These are phyloP conservation scores for Suzukiozyma palmioleophila DNA, from an alignment of 1,139 yeast genomes.

Conservation along the genomic window DNA sequence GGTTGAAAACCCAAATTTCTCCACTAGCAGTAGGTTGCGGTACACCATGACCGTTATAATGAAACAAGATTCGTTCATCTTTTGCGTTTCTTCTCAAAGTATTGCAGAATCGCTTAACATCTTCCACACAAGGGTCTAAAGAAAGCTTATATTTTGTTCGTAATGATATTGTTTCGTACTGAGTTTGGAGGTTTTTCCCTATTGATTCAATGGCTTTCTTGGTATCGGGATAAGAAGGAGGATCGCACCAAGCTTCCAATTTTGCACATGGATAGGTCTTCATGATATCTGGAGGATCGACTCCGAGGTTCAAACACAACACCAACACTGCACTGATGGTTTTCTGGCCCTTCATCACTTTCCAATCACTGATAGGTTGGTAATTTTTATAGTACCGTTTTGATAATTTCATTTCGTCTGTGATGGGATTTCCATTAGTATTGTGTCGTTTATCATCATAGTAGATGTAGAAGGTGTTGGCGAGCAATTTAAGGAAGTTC, in stretches of 20 bases:
- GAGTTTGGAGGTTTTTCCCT: conserved; percentile 82
- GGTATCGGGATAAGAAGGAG: conserved; percentile 75
- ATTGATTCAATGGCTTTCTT: conserved; percentile 90
- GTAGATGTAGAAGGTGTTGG: conserved; percentile 71
- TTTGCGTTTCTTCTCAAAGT: conserved; percentile 86
- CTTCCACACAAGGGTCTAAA: conserved; percentile 94
- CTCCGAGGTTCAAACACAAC: conserved; percentile 86
- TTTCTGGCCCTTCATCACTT: conserved; percentile 82
- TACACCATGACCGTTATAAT: conserved; percentile 98
- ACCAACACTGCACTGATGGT: conserved; percentile 95
- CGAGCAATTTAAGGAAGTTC: conserved; percentile 60
- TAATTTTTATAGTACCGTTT: conserved; percentile 46
- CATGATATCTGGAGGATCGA: conserved; percentile 94
- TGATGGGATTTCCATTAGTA: conserved; percentile 83
- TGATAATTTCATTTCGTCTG: conserved; percentile 44
- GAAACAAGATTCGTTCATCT: conserved; percentile 86
- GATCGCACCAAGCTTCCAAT: conserved; percentile 92
- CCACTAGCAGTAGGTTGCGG: conserved; percentile 97
- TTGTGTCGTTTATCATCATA: conserved; percentile 88
- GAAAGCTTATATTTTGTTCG: conserved; percentile 89
- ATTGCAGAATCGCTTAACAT: conserved; percentile 86
- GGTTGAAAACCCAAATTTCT: conserved; percentile 97
- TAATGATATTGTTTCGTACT: conserved; percentile 83
- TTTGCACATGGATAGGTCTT: conserved; percentile 94
- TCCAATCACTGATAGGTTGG: conserved; percentile 85